Evolutionary conservation across 768 basidiomycete genomes (phyloP), one percentile per base, ranked within the genome.

Genomic region (Lactarius sp.): DNA sequence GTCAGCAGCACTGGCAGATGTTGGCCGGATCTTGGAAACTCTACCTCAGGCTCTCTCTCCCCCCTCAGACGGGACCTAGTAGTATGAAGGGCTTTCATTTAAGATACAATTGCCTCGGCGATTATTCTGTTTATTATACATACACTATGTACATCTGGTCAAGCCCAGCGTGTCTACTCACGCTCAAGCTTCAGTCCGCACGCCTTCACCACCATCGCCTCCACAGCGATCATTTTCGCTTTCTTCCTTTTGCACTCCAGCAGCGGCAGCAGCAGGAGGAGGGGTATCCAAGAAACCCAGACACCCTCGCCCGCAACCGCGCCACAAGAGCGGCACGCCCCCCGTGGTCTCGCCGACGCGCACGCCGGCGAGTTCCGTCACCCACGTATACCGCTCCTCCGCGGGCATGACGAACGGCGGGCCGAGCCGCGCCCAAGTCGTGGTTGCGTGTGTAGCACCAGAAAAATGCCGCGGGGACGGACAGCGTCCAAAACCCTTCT

Each of bases 281-380:
- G 27, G 27, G 27, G 27, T 22, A 6, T 49, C 57, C 52, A 68
- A 59, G 46, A 68, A 68, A 42, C 33, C 12, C 46, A 68, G 27
- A 46, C 67, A 68, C 18, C 67, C 67, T 31, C 49, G 39, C 46
- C 54, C 53, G 16, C 67, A 68, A 13, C 67, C 67, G 0, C 67
- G 65, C 67, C 67, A 68, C 31, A 68, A 47, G 37, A 68, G 34
- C 36, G 67, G 67, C 44, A 68, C 67, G 8, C 66, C 66, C 7
- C 63, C 66, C 14, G 47, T 60, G 36, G 54, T 52, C 57, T 59
- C 60, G 13, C 67, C 67, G 8, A 68, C 58, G 2, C 59, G 47
- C 47, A 66, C 46, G 4, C 67, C 67, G 4, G 65, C 65, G n/a
- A 68, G 42, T n/a, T 56, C 46, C 0, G 31, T 59, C 61, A 60